A percentile compares a stretch with the other conserved stretches of the same genome.
These are phyloP conservation scores for Colletotrichum musae DNA, from an alignment of 2,329 filamentous ascomycete species.

Conservation along the genomic window DNA sequence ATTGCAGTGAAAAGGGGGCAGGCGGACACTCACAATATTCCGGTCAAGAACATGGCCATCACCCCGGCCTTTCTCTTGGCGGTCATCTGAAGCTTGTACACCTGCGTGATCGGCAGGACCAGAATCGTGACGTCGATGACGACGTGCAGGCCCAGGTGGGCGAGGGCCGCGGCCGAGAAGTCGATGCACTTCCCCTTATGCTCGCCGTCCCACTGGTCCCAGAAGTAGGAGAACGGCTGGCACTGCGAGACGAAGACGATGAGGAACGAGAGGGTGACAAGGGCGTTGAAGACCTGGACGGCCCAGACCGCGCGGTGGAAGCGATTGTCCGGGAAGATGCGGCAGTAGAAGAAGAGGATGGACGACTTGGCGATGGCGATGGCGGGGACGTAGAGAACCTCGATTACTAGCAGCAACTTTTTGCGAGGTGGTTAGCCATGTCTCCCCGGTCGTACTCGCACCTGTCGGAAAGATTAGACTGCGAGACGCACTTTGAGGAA, in stretches of 20 bases:
- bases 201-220: conserved; percentile 22
- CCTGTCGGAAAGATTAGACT: too few species aligned
- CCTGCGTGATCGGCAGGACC: conserved; percentile 54
- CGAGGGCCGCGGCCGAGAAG: background rate
- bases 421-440: background rate
- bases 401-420: conserved; percentile 47
- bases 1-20: too few species aligned
- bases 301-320: conserved; percentile 8
- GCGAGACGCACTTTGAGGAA: conserved; percentile 47
- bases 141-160: conserved; percentile 12
- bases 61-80: conserved; percentile 54
- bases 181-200: conserved; percentile 6
- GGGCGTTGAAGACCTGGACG: conserved; percentile 3
- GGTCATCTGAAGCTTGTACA: conserved; percentile 50
- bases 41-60: conserved; percentile 53
- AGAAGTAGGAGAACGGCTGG: conserved; percentile 8
- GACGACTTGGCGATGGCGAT: conserved; percentile 43
- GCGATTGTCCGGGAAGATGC: conserved; percentile 9
- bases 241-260: conserved; percentile 11
- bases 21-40: conserved; percentile 53
- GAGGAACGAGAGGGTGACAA: background rate
- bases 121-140: conserved; percentile 2
- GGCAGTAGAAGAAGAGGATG: conserved; percentile 20
- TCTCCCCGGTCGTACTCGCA: background rate
- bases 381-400: conserved; percentile 50